These are phyloP conservation scores for Claviceps africana DNA, from an alignment of 2,329 filamentous ascomycete species.

Conservation along the genomic window DNA sequence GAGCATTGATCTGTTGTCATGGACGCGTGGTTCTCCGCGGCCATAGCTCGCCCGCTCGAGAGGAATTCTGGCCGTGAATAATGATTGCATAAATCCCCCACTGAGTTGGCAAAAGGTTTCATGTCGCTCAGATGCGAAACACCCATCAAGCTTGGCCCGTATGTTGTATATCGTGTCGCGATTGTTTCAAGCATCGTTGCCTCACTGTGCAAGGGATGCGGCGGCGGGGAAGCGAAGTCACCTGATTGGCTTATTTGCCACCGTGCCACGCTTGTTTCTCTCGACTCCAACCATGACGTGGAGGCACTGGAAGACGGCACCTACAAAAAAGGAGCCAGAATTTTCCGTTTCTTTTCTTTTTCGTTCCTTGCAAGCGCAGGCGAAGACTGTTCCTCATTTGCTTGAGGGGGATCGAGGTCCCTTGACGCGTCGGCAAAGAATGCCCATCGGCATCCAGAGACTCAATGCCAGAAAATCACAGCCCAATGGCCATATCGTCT, in stretches of 20 bases:
- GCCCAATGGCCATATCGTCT: slow-evolving; percentile 66
- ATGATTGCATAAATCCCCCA: too few species aligned
- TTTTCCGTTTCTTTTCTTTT: too few species aligned
- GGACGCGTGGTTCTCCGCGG: not conserved
- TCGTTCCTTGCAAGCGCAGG: too few species aligned
- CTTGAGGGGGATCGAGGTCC: too few species aligned
- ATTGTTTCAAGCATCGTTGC: not conserved
- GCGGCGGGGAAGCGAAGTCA: not conserved
- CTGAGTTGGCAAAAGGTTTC: too few species aligned
- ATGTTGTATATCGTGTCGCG: too few species aligned
- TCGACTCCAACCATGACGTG: not conserved
- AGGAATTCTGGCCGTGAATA: not conserved
- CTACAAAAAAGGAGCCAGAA: not conserved
- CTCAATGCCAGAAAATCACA: slow-evolving; percentile 62
- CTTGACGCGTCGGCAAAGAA: too few species aligned
- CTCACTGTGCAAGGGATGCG: too few species aligned
- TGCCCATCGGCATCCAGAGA: slow-evolving; percentile 68
- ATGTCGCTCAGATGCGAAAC: too few species aligned
- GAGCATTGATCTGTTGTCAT: too few species aligned
- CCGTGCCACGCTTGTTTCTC: not conserved
- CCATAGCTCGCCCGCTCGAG: not conserved
- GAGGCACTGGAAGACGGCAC: not conserved
- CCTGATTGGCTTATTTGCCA: not conserved
- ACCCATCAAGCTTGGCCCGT: too few species aligned
- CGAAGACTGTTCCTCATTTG: too few species aligned